Evolutionary conservation across 2,329 filamentous ascomycete genomes (phyloP).

Genomic region (Whalleya microplaca): DNA sequence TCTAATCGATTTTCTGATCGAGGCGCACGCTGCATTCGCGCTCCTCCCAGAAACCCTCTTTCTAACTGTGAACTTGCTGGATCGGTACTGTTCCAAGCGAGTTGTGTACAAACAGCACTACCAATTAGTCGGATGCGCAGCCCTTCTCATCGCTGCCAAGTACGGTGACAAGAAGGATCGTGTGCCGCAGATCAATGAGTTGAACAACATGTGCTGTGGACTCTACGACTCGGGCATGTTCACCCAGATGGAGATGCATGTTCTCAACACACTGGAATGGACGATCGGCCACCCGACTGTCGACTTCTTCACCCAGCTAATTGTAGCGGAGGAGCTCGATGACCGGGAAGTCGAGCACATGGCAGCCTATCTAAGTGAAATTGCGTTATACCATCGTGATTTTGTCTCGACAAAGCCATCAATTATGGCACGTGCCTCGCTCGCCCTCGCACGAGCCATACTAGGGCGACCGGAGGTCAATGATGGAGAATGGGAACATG

Average conservation of each 20-base stretch:
- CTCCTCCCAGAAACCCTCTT: constrained; percentile 94
- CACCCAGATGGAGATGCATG: constrained; percentile 99
- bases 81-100: constrained; percentile 95
- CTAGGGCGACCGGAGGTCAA: constrained; percentile 77
- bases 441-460: constrained; percentile 86
- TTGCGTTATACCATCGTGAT: constrained; percentile 93
- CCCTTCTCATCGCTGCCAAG: constrained; percentile 94
- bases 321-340: constrained; percentile 76
- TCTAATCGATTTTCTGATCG: constrained; percentile 95
- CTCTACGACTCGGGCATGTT: constrained; percentile 99
- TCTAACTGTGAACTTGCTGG: constrained; percentile 93
- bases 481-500: constrained; percentile 76
- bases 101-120: constrained; percentile 99
- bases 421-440: constrained; percentile 83
- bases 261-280: constrained; percentile 96
- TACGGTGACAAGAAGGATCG: constrained; percentile 98
- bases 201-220: constrained; percentile 99
- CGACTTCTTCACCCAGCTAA: constrained; percentile 89
- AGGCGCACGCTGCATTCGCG: constrained; percentile 94
- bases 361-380: constrained; percentile 92
- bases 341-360: constrained; percentile 93
- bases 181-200: constrained; percentile 94
- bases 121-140: constrained; percentile 94
- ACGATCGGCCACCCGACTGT: constrained; percentile 94
- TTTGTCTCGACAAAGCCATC: constrained; percentile 94